A percentile compares a stretch with the other conserved stretches of the same genome.
These are phyloP conservation scores for Saccharum officinarum DNA, from an alignment of 176 grass and related monocot species.

Conservation along the genomic window DNA sequence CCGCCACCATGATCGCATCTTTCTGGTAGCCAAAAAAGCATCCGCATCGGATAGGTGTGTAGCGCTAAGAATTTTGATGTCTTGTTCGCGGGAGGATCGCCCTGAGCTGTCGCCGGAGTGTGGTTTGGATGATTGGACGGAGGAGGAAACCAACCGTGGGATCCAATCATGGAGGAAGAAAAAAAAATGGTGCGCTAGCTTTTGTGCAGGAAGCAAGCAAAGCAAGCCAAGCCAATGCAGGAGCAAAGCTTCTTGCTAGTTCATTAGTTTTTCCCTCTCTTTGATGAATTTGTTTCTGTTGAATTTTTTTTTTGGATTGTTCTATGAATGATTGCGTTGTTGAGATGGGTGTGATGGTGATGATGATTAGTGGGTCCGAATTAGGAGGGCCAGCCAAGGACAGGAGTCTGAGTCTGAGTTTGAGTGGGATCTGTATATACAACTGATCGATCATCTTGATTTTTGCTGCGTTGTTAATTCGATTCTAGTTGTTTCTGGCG, in stretches of 20 bases:
- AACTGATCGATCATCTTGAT: background rate
- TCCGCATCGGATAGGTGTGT: background rate
- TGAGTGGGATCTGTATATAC: background rate
- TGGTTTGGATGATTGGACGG: background rate
- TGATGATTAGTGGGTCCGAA: conserved; percentile 43
- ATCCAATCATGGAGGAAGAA: background rate
- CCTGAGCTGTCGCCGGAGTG: conserved; percentile 36
- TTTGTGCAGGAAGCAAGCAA: conserved; percentile 37
- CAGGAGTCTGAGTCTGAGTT: background rate
- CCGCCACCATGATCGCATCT: conserved; percentile 26
- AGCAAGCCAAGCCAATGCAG: conserved; percentile 33
- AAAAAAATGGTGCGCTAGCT: background rate
- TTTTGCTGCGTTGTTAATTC: background rate
- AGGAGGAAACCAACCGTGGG: conserved; percentile 6
- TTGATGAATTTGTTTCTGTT: background rate
- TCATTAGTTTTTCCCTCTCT: conserved; percentile 38
- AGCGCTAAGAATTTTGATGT: conserved; percentile 24
- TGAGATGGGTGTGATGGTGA: conserved; percentile 37
- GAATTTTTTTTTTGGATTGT: conserved; percentile 42
- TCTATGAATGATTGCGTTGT: conserved; percentile 54
- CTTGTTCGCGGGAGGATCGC: conserved; percentile 23
- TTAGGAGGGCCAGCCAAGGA: conserved; percentile 36
- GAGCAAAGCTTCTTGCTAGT: conserved; percentile 49
- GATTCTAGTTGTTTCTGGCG: background rate
- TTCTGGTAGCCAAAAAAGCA: background rate